Evolutionary conservation across 768 basidiomycete genomes (phyloP), one percentile per base, ranked within the genome.

Genomic region (Termitomyces sp.): DNA sequence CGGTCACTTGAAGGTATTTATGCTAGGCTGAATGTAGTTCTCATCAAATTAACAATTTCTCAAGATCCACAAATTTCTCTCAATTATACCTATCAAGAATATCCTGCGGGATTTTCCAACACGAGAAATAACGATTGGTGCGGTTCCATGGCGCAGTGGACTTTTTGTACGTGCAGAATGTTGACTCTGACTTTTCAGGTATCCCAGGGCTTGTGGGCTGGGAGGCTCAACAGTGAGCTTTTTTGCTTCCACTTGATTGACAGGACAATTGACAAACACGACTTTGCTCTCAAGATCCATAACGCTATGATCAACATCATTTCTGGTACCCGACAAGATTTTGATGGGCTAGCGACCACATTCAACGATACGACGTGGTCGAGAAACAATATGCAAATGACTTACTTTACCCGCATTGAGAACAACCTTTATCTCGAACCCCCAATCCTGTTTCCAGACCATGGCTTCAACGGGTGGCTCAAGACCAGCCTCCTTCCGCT

Each of bases 261-360:
- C 10, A 13, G 4, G 12, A 27, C 9, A 7, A 16, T 46, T 26
- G 5, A 6, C 3, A 16, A n/a, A 47, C 22, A 20, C 8, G 2
- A 20, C 10, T 31, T 18, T 27, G 12, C 20, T 37, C n/a, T 22
- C 16, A 22, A 71, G 69, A 46, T 66, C 16, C 65, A 69, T 54
- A 71, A 71, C 51, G 70, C 65, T 6, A 60, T 70, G 63, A 63
- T 69, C 55, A 71, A 71, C 50, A 62, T 69, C 26, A 65, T 71
- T 27, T 64, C 61, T 4, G 62, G 59, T 14, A 68, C 69, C 20
- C 36, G 59, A 27, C 46, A 59, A 26, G 69, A 70, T 55, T 70
- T 70, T 43, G 63, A 71, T 57, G 59, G 59, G 31, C 43, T 70
- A 8, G 70, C 69, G 1, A 18, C 56, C 14, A 61, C 57, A 13